Conservation (phyloP, 805 yeast species). For the Candida montana region DNA sequence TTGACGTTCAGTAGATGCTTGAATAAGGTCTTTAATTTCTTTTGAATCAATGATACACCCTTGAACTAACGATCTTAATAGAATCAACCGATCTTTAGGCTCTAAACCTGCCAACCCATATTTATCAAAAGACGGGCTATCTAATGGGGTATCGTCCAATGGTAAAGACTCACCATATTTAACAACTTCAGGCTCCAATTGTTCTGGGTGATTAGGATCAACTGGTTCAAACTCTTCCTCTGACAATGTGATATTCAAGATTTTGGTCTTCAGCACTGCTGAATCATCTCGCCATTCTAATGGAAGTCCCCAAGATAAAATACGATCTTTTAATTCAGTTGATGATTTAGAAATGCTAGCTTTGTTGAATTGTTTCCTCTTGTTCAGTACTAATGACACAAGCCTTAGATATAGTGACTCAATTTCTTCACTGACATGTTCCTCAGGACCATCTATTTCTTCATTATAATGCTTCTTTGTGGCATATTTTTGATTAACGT, state of each 20-base stretch:
- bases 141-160: slow-evolving; percentile 18
- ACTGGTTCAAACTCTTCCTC: slow-evolving; percentile 14
- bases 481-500: slow-evolving; percentile 11
- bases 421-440: slow-evolving; percentile 14
- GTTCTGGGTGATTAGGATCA: slow-evolving; percentile 18
- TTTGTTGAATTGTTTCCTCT: slow-evolving; percentile 10
- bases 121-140: slow-evolving; percentile 14
- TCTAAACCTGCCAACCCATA: slow-evolving; percentile 16
- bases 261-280: slow-evolving; percentile 8
- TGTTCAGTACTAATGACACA: slow-evolving; percentile 16
- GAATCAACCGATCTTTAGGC: slow-evolving; percentile 21
- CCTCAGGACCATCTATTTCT: not conserved
- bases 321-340: slow-evolving; percentile 14
- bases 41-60: slow-evolving; percentile 21
- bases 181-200: slow-evolving; percentile 11
- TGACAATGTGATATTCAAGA: not conserved
- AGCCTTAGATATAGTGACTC: slow-evolving; percentile 13
- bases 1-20: not conserved
- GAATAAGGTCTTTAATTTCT: slow-evolving; percentile 13
- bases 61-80: slow-evolving; percentile 18
- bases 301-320: slow-evolving; percentile 21
- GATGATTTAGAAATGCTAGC: slow-evolving; percentile 12
- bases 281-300: slow-evolving; percentile 26
- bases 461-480: not conserved
- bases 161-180: slow-evolving; percentile 15